These are phyloP conservation scores for Royoungia palumana DNA, from an alignment of 768 basidiomycete species.

Conservation along the genomic window DNA sequence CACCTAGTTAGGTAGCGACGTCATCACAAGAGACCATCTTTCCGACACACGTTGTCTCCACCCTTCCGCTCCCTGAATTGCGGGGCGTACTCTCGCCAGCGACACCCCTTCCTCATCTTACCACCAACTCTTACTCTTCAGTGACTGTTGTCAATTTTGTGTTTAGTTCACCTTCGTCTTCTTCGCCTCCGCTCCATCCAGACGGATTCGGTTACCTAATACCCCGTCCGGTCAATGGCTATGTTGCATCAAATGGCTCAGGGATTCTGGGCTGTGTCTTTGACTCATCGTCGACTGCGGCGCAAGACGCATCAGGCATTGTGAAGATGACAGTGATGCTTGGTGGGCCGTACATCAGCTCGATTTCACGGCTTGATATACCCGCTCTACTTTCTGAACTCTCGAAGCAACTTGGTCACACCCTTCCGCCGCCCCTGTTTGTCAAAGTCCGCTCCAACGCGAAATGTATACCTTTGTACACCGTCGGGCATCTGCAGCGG, in stretches of 20 bases:
- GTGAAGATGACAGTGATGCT: slow-evolving; percentile 90
- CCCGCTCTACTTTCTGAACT: slow-evolving; percentile 31
- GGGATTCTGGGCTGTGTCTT: slow-evolving; percentile 85
- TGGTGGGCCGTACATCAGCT: slow-evolving; percentile 64
- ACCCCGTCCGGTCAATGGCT: slow-evolving; percentile 65
- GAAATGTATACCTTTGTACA: slow-evolving; percentile 76
- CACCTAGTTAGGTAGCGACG: slow-evolving; percentile 30
- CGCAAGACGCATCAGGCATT: slow-evolving; percentile 49
- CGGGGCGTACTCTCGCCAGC: slow-evolving; percentile 39
- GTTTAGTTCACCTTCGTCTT: slow-evolving; percentile 50
- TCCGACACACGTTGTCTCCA: slow-evolving; percentile 72
- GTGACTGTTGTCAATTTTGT: slow-evolving; percentile 90
- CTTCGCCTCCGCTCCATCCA: slow-evolving; percentile 56
- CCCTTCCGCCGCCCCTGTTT: slow-evolving; percentile 54
- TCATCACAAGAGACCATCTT: slow-evolving; percentile 33
- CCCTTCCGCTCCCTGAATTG: slow-evolving; percentile 64
- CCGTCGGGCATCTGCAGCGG: slow-evolving; percentile 67
- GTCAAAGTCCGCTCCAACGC: slow-evolving; percentile 51
- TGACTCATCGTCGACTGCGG: slow-evolving; percentile 73
- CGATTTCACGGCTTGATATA: slow-evolving; percentile 23
- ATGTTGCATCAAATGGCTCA: slow-evolving; percentile 36
- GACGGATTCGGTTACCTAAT: slow-evolving; percentile 93
- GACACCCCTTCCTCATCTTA: slow-evolving; percentile 57
- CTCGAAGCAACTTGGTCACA: slow-evolving; percentile 42
- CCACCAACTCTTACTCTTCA: slow-evolving; percentile 66